Conservation (phyloP, 2,329 filamentous ascomycete species). For the Botrytis porri region DNA sequence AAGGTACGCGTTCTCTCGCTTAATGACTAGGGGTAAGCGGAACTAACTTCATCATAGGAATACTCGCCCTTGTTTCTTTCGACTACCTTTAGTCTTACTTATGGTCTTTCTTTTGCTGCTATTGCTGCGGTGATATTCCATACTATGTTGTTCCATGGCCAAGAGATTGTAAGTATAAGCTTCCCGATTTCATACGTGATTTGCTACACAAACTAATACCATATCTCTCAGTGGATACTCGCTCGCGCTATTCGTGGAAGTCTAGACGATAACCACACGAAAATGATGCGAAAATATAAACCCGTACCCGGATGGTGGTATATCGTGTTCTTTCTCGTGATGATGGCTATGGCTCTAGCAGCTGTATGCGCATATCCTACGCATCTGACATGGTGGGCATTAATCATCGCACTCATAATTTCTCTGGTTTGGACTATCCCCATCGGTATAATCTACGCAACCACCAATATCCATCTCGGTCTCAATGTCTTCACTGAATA, state of each 20-base stretch:
- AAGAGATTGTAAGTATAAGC: slow-evolving; percentile 50
- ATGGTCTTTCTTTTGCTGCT: slow-evolving; percentile 70
- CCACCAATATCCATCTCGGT: slow-evolving; percentile 68
- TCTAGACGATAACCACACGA: slow-evolving; percentile 41
- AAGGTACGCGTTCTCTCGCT: slow-evolving; percentile 62
- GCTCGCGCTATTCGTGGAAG: slow-evolving; percentile 60
- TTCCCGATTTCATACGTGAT: neutral
- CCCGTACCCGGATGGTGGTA: slow-evolving; percentile 60
- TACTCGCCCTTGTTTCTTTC: slow-evolving; percentile 72
- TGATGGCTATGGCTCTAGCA: slow-evolving; percentile 43
- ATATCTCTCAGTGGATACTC: slow-evolving; percentile 45
- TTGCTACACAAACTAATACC: neutral
- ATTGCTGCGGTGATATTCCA: slow-evolving; percentile 67
- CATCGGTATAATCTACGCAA: slow-evolving; percentile 66
- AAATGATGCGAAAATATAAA: slow-evolving; percentile 56
- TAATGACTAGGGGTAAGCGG: slow-evolving; percentile 45
- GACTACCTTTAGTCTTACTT: slow-evolving; percentile 67
- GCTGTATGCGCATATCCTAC: slow-evolving; percentile 23
- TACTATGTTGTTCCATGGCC: slow-evolving; percentile 64
- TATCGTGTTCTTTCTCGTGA: slow-evolving; percentile 43
- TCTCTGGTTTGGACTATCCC: slow-evolving; percentile 47
- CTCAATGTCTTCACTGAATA: slow-evolving; percentile 74
- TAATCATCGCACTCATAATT: slow-evolving; percentile 34
- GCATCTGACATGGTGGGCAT: slow-evolving; percentile 30
- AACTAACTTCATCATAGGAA: slow-evolving; percentile 53